phyloP scores from a whole-genome alignment of 129 eudicot genomes.

The Daucus carota region DH1_v3.0 NC_030382.2:41887501-41888000 shows the following conservation, averaged over 20 bases:
- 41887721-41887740: slow-evolving; percentile 97
- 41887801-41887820: no score
- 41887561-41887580: slow-evolving; percentile 30
- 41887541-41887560: slow-evolving; percentile 52
- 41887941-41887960: no score
- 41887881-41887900: no score
- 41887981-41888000: no score
- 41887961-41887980: no score
- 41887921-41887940: no score
- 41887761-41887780: no score
- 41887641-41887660: slow-evolving; percentile 8
- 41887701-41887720: slow-evolving; percentile 85
- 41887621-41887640: neutral
- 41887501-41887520: slow-evolving; percentile 40
- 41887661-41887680: slow-evolving; percentile 99
- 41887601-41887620: neutral
- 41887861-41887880: no score
- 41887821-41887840: no score
- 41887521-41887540: slow-evolving; percentile 30
- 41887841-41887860: no score
- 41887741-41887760: slow-evolving; percentile 43
- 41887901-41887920: no score
- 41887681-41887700: slow-evolving; percentile 81
- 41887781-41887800: no score
- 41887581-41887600: neutral